Conservation (phyloP, 306 rosid genomes). For the Inga leiocalycina region DNA sequence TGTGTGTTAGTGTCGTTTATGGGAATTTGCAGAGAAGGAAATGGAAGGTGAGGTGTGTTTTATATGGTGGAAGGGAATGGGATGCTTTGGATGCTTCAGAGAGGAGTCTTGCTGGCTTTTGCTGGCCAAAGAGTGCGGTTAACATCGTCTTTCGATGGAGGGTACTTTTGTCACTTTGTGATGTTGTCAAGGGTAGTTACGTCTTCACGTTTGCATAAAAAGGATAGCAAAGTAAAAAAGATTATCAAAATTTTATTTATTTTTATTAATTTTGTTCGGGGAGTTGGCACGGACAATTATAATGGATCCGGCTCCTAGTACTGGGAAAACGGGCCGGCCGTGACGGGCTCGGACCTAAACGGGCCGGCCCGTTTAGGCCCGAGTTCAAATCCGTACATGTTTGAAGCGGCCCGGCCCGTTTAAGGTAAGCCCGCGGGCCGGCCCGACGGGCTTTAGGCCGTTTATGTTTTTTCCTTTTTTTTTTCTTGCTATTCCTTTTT, state of each 20-base stretch:
- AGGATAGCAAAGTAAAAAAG: neutral
- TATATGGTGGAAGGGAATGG: conserved; percentile 1
- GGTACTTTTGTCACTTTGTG: conserved; percentile 18
- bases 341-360: too few species aligned
- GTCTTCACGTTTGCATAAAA: neutral
- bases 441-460: too few species aligned
- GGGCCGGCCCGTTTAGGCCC: too few species aligned
- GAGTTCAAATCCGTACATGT: too few species aligned
- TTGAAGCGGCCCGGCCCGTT: too few species aligned
- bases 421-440: too few species aligned
- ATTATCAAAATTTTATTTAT: neutral
- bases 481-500: too few species aligned
- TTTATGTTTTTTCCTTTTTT: too few species aligned
- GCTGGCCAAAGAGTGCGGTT: conserved; percentile 11
- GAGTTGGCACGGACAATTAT: neutral
- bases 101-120: conserved; percentile 15
- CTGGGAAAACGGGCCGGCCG: too few species aligned
- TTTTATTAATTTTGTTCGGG: neutral
- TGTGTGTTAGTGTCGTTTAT: neutral
- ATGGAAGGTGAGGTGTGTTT: neutral
- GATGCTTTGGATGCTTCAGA: conserved; percentile 41
- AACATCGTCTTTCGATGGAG: neutral
- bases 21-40: neutral
- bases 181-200: neutral
- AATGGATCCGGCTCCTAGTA: too few species aligned